Base-by-base conservation (phyloP, 768 basidiomycete species). In the Glaciozyma martinii region DNA sequence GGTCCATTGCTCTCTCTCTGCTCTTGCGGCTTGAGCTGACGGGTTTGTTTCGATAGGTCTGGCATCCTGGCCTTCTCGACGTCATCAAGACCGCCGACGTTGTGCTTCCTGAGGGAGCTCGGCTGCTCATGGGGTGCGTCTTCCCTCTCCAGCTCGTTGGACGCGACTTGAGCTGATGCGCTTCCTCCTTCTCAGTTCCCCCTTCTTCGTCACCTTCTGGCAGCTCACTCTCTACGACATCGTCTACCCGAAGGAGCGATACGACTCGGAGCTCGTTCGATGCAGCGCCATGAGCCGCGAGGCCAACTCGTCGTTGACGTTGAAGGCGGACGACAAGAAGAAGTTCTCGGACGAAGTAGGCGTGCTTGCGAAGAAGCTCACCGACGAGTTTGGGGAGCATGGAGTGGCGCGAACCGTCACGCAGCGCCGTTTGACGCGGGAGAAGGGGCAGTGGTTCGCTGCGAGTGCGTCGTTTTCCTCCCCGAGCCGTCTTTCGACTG, bases 171-270 rank as follows among this genome's bases (percentile, higher is more conserved):
- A 33, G 57, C 72, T 65, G 68, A 47, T 46, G 57, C 53, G 66
- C 56, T 25, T 16, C 44, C 32, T 19, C 30, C 18, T 61, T 52
- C 59, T 32, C 70, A 95, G 94, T 5, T 86, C 91, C 33, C 88
- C 85, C 3, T 98, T 99, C 78, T 97, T 92, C 73, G 77, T 89
- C 54, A 91, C 93, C 4, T 99, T 97, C 78, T 99, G 95, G 95
- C 93, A 97, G 75, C 77, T 98, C 59, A 87, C 90, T 1, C 87
- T 88, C 42, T 89, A 91, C 72, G 95, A 99, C 76, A 81, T 98
- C 42, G 78, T 83, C 1, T 87, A 89, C 18, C 91, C 93, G 0
- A 80, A 81, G 23, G 74, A 83, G 9, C 83, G 83, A 65, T 99
- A 98, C 66, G 85, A 89, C 53, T 86, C 88, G 72, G 88, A 91